Percentiles rank a stretch among this genome's conserved stretches.
Evolutionary conservation across 2,329 filamentous ascomycete species (phyloP).

Genomic region (Rutstroemia sp.): DNA sequence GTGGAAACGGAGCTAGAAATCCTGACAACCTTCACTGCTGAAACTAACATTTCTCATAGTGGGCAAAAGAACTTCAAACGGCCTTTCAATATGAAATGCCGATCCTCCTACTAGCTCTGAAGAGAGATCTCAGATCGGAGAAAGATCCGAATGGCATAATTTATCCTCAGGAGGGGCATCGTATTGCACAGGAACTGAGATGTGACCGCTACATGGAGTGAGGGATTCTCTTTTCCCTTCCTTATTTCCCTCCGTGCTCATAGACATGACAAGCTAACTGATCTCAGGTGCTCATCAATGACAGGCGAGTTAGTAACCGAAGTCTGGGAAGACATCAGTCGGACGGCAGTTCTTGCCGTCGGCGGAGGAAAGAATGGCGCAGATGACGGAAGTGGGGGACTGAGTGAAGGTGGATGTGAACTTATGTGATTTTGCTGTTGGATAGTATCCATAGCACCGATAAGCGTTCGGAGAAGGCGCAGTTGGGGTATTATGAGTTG

Average conservation of each 20-base stretch:
- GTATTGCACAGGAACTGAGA: conserved; percentile 48
- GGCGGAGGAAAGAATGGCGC: neutral
- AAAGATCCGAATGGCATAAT: conserved; percentile 52
- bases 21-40: neutral
- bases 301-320: conserved; percentile 7
- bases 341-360: conserved; percentile 6
- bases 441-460: no score
- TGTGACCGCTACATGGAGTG: conserved; percentile 59
- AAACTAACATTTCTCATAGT: conserved; percentile 33
- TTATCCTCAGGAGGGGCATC: conserved; percentile 53
- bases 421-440: conserved; percentile 1
- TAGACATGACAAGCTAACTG: neutral
- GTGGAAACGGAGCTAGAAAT: neutral
- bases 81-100: conserved; percentile 45
- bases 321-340: conserved; percentile 9
- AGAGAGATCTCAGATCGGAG: conserved; percentile 50
- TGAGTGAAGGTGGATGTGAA: conserved; percentile 5
- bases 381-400: neutral
- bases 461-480: no score
- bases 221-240: neutral
- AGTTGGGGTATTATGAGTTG: no score
- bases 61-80: conserved; percentile 47
- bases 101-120: conserved; percentile 50
- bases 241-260: neutral
- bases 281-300: neutral